These are phyloP conservation scores for Coemansia sp. DNA, from an alignment of 192 early-diverging fungal genomes.

Conservation along the genomic window DNA sequence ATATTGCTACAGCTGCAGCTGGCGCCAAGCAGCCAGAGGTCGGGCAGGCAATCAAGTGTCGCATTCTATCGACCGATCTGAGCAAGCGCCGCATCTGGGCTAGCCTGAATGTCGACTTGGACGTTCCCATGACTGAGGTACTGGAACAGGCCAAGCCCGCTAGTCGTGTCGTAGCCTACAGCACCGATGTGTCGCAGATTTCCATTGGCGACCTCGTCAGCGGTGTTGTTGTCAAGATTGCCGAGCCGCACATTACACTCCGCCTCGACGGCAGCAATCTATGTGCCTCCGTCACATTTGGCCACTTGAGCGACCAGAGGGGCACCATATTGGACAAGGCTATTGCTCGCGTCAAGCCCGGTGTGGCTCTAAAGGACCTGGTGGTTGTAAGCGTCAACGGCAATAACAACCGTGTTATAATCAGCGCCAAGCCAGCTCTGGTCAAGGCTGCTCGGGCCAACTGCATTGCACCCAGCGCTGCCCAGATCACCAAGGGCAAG, in stretches of 20 bases:
- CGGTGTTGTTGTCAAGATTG: conserved; percentile 62
- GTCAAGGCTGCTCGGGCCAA: conserved; percentile 61
- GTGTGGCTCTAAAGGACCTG: conserved; percentile 59
- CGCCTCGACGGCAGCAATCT: conserved; percentile 63
- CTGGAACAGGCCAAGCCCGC: conserved; percentile 15
- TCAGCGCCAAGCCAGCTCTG: conserved; percentile 68
- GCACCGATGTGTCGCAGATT: conserved; percentile 39
- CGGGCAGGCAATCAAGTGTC: conserved; percentile 78
- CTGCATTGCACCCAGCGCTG: conserved; percentile 42
- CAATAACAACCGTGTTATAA: conserved; percentile 52
- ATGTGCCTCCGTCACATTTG: conserved; percentile 59
- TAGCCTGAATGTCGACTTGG: conserved; percentile 49
- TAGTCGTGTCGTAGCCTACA: conserved; percentile 11
- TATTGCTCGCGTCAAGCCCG: conserved; percentile 21
- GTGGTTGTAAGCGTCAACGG: conserved; percentile 61
- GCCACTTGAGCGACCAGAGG: conserved; percentile 71
- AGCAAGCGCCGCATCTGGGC: conserved; percentile 64
- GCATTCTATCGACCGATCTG: conserved; percentile 63
- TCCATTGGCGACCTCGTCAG: conserved; percentile 54
- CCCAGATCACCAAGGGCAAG: conserved; percentile 58
- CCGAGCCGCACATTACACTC: conserved; percentile 57
- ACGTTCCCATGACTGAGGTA: conserved; percentile 42
- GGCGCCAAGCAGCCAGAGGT: conserved; percentile 60
- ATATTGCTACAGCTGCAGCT: conserved; percentile 50
- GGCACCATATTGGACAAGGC: conserved; percentile 34